These are phyloP conservation scores for Populus hybrid DNA, from an alignment of 441 rosid genomes.

Conservation along the genomic window DNA sequence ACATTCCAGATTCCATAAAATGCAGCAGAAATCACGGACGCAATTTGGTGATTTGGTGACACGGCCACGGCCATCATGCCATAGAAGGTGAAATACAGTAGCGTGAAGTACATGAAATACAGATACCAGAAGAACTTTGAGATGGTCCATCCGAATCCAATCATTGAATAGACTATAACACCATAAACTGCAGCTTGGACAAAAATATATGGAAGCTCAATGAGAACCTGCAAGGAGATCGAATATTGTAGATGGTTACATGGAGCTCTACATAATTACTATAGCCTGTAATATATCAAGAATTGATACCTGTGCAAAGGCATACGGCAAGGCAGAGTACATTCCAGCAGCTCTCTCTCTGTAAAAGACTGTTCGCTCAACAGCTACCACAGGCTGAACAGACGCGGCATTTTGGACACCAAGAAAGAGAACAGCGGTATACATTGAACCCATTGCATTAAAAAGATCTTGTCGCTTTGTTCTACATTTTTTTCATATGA, in stretches of 20 bases:
- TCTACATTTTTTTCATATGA: conserved; percentile 14
- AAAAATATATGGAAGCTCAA: conserved; percentile 65
- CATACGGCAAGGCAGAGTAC: conserved; percentile 72
- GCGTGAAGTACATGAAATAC: conserved; percentile 61
- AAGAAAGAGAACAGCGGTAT: conserved; percentile 55
- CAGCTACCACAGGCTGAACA: conserved; percentile 55
- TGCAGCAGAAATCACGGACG: conserved; percentile 49
- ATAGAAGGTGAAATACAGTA: conserved; percentile 80
- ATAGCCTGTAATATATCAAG: not conserved
- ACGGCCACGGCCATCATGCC: conserved; percentile 73
- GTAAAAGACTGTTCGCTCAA: conserved; percentile 64
- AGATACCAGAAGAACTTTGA: conserved; percentile 69
- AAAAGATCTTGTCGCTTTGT: conserved; percentile 46
- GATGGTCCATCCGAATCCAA: conserved; percentile 56
- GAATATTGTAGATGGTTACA: not conserved
- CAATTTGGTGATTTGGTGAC: conserved; percentile 66
- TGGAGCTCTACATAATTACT: not conserved
- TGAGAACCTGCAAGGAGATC: conserved; percentile 38
- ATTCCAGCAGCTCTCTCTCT: conserved; percentile 79
- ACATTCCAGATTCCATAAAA: conserved; percentile 71
- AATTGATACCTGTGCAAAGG: conserved; percentile 35
- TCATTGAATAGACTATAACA: conserved; percentile 63
- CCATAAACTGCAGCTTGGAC: conserved; percentile 54
- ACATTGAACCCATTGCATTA: conserved; percentile 74
- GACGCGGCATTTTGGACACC: conserved; percentile 63